Base-by-base conservation (phyloP, 768 basidiomycete genomes). In the Lanmaoa rubissima region DNA sequence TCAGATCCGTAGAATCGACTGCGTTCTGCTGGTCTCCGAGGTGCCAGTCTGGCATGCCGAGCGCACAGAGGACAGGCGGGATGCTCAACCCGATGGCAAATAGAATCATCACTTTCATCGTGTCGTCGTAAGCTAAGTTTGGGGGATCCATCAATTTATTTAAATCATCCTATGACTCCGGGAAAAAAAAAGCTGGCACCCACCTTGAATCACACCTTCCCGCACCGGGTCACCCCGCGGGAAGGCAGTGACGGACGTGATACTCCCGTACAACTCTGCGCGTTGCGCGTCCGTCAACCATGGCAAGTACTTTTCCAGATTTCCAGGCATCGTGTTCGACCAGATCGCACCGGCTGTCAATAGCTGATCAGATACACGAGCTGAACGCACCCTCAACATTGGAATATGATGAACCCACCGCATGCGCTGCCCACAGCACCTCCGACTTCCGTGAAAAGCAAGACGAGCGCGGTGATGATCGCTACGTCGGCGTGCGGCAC, bases 11-110 rank as follows among this genome's bases (percentile, higher is more conserved):
- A 8, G 51, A 47, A 31, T 90, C 87, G 16, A 87, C 79, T 0
- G 87, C 86, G 66, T 90, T 91, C 70, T 91, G 89, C 41, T 73
- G 74, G 62, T 88, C 82, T 16, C 84, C 83, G 49, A 93, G 82
- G 57, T 82, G 78, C 78, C 83, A 86, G 63, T 89, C 75, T 14
- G 82, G 82, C 75, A 88, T 84, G 52, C 82, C 72, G 61, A 88
- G 70, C 2, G 86, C 71, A 55, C 85, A 74, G 32, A 82, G 34
- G 52, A 89, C 72, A 9, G 88, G 87, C 1, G 88, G 64, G 48
- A 87, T 72, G 57, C 81, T 79, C 51, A 85, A 69, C 7, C 73
- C 73, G 35, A 80, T 79, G 1, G 82, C 83, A 0, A 78, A 78
- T 41, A 82, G 77, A 34, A 84, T 75, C 69, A 87, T 79, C 16